Evolutionary conservation across 2,329 filamentous ascomycete genomes (phyloP).

Genomic region (Talaromyces sp.): DNA sequence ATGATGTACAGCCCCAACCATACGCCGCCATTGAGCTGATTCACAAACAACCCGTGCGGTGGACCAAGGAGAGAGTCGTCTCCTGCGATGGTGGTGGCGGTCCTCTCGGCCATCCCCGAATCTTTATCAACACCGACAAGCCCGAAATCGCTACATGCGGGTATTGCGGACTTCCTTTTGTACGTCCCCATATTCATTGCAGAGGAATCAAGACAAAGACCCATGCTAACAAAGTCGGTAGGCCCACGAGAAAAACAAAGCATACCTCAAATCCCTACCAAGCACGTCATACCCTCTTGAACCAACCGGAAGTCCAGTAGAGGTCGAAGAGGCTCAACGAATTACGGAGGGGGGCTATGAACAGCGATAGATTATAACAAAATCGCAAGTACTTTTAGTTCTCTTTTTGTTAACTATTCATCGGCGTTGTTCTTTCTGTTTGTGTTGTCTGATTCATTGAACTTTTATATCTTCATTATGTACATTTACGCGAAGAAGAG

Average conservation of each 20-base stretch:
- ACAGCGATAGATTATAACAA: conserved; percentile 48
- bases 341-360: conserved; percentile 55
- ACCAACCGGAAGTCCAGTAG: conserved; percentile 54
- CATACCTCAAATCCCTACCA: conserved; percentile 76
- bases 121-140: conserved; percentile 99
- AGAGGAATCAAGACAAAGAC: not conserved
- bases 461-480: conserved; percentile 27
- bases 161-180: conserved; percentile 91
- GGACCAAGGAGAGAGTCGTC: conserved; percentile 76
- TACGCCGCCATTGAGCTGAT: conserved; percentile 90
- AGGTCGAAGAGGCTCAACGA: conserved; percentile 55
- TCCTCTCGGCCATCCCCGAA: conserved; percentile 78
- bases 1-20: conserved; percentile 71
- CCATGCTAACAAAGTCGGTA: conserved; percentile 34
- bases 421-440: conserved; percentile 11
- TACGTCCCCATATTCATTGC: conserved; percentile 48
- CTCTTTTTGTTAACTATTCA: conserved; percentile 1
- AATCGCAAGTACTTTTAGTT: conserved; percentile 8
- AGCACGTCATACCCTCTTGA: conserved; percentile 75
- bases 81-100: conserved; percentile 91
- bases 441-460: conserved; percentile 19
- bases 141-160: conserved; percentile 83
- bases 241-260: conserved; percentile 86
- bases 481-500: conserved; percentile 21
- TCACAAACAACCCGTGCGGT: conserved; percentile 89